phyloP scores from a whole-genome alignment of 495 filamentous ascomycete species.

The Daldinia childiae region DNA sequence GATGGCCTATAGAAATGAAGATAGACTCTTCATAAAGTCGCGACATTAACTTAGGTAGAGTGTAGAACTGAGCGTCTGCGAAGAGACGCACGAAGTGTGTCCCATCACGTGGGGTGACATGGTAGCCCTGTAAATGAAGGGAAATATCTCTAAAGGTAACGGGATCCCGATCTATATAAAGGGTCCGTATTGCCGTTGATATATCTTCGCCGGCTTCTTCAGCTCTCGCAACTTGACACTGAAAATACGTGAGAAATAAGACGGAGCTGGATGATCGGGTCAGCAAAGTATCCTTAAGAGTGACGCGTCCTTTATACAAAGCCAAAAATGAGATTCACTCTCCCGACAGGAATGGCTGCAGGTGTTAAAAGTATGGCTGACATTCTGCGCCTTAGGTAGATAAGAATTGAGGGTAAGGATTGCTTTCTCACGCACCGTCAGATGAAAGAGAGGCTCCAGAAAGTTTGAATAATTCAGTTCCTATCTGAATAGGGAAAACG shows the following conservation, averaged over 20 bases:
- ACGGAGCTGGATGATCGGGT: constrained; percentile 74
- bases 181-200: constrained; percentile 63
- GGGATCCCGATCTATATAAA: constrained; percentile 97
- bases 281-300: constrained; percentile 18
- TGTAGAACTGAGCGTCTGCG: constrained; percentile 96
- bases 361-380: constrained; percentile 21
- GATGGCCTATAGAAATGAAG: constrained; percentile 86
- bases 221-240: constrained; percentile 75
- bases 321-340: neutral
- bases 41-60: constrained; percentile 86
- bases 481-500: constrained; percentile 94
- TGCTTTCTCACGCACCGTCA: constrained; percentile 75
- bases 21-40: constrained; percentile 95
- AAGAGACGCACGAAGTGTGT: constrained; percentile 90
- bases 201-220: constrained; percentile 66
- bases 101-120: constrained; percentile 82
- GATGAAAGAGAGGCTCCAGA: constrained; percentile 95
- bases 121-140: constrained; percentile 93
- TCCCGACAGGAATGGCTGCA: neutral
- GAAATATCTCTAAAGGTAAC: constrained; percentile 89
- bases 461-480: constrained; percentile 87
- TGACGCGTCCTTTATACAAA: constrained; percentile 4
- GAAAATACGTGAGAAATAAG: constrained; percentile 98
- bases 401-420: constrained; percentile 2
- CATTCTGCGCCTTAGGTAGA: constrained; percentile 22